A percentile compares a stretch with the other conserved stretches of the same genome.
These are phyloP conservation scores for Evansstolkia leycettana DNA, from an alignment of 495 filamentous ascomycete species.

Conservation along the genomic window DNA sequence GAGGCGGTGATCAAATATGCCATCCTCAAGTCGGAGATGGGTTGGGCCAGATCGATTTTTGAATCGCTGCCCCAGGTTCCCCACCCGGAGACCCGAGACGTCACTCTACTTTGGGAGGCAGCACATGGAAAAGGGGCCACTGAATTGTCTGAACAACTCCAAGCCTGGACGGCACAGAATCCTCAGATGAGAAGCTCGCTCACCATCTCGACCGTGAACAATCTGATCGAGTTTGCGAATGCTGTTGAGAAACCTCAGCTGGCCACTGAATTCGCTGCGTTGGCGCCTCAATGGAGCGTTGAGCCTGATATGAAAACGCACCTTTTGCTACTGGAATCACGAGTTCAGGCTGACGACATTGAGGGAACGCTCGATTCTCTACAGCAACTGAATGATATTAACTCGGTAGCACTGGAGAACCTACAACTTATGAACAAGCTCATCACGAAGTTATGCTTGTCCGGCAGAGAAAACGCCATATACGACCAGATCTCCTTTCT, in stretches of 20 bases:
- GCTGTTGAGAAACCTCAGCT: constrained; percentile 54
- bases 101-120: constrained; percentile 65
- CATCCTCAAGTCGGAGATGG: constrained; percentile 42
- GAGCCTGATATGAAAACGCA: constrained; percentile 51
- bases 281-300: constrained; percentile 52
- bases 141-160: constrained; percentile 52
- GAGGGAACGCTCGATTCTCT: constrained; percentile 52
- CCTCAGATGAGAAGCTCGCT: constrained; percentile 30
- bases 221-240: constrained; percentile 61
- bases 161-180: constrained; percentile 34
- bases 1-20: constrained; percentile 41
- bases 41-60: constrained; percentile 54
- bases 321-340: constrained; percentile 64
- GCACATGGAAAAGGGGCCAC: constrained; percentile 57
- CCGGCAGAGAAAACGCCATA: constrained; percentile 34
- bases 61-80: constrained; percentile 40
- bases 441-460: constrained; percentile 56
- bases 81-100: constrained; percentile 47
- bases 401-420: constrained; percentile 40
- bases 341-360: constrained; percentile 55
- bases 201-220: constrained; percentile 61
- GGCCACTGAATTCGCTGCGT: constrained; percentile 55
- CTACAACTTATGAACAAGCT: constrained; percentile 60
- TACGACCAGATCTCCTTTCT: constrained; percentile 60
- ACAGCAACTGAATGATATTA: constrained; percentile 42